Conservation (phyloP, 2,329 filamentous ascomycete genomes). For the Dendrostoma leiphaemia region DNA sequence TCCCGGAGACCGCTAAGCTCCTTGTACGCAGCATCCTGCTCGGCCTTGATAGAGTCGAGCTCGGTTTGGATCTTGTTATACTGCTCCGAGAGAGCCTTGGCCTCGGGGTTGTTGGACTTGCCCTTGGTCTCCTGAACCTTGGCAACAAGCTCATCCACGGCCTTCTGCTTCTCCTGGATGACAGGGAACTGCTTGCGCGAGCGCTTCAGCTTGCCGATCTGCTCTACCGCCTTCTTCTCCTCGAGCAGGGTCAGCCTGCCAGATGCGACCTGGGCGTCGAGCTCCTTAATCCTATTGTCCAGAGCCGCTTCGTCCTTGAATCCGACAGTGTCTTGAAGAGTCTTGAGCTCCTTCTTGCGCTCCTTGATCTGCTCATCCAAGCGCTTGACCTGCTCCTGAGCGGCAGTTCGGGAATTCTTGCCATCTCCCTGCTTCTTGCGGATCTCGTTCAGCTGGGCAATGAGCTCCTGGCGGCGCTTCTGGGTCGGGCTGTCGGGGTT, state of each 20-base stretch:
- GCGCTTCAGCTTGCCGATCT: conserved; percentile 82
- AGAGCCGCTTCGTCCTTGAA: conserved; percentile 90
- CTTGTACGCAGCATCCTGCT: conserved; percentile 90
- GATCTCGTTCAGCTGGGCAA: conserved; percentile 78
- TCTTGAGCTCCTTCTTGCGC: conserved; percentile 84
- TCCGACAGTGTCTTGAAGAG: conserved; percentile 71
- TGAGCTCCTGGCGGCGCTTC: conserved; percentile 84
- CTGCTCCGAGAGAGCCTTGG: conserved; percentile 81
- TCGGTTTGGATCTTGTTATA: conserved; percentile 85
- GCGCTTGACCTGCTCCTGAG: conserved; percentile 88
- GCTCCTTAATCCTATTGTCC: conserved; percentile 74
- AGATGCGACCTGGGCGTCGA: conserved; percentile 83
- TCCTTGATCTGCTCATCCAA: conserved; percentile 87
- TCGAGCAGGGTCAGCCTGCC: conserved; percentile 95
- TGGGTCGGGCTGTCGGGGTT: conserved; percentile 74
- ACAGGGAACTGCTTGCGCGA: conserved; percentile 86
- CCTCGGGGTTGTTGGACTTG: conserved; percentile 84
- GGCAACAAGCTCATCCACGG: conserved; percentile 81
- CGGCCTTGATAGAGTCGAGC: conserved; percentile 84
- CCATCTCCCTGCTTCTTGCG: conserved; percentile 81
- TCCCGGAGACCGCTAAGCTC: conserved; percentile 80
- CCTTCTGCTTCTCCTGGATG: conserved; percentile 83
- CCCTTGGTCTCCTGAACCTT: conserved; percentile 90
- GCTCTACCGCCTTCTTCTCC: conserved; percentile 87
- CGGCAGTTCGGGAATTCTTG: conserved; percentile 75